Evolutionary conservation across 495 filamentous ascomycete species (phyloP).

Genomic region (Talaromyces thailandensis): DNA sequence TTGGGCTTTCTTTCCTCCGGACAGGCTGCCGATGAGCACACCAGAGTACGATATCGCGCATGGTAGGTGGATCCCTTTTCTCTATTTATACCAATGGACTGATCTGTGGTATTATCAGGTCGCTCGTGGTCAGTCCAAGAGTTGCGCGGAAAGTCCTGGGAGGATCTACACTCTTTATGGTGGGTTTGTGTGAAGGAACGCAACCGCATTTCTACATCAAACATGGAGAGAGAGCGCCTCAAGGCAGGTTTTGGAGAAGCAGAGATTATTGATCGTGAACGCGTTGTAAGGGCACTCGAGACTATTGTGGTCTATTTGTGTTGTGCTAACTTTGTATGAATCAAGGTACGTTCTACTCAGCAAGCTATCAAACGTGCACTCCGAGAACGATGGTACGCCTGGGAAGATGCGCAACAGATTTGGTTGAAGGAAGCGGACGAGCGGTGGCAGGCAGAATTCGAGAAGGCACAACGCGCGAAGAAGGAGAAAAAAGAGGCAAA

Average conservation of each 20-base stretch:
- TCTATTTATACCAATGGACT: conserved; percentile 5
- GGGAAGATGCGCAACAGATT: conserved; percentile 70
- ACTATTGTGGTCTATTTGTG: not conserved
- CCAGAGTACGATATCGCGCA: conserved; percentile 59
- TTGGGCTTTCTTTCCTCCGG: conserved; percentile 80
- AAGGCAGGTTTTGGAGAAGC: conserved; percentile 58
- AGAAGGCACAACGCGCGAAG: not conserved
- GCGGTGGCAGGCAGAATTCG: not conserved
- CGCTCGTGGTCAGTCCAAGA: conserved; percentile 83
- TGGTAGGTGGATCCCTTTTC: conserved; percentile 36
- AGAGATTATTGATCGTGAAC: conserved; percentile 50
- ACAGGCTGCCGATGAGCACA: conserved; percentile 51
- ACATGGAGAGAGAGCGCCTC: conserved; percentile 52
- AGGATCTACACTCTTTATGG: conserved; percentile 88
- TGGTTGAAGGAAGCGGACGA: conserved; percentile 28
- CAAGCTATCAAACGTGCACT: conserved; percentile 72
- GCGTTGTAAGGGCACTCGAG: conserved; percentile 42
- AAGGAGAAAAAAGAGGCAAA: not conserved
- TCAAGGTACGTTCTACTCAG: conserved; percentile 62
- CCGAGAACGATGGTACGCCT: conserved; percentile 82
- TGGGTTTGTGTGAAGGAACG: conserved; percentile 91
- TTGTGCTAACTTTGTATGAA: conserved; percentile 11
- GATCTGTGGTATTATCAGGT: conserved; percentile 32
- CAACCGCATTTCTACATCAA: conserved; percentile 78
- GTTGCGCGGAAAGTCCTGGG: conserved; percentile 81